Evolutionary conservation across 176 grass and related monocot genomes (phyloP).

Genomic region (Microstegium vimineum): DNA sequence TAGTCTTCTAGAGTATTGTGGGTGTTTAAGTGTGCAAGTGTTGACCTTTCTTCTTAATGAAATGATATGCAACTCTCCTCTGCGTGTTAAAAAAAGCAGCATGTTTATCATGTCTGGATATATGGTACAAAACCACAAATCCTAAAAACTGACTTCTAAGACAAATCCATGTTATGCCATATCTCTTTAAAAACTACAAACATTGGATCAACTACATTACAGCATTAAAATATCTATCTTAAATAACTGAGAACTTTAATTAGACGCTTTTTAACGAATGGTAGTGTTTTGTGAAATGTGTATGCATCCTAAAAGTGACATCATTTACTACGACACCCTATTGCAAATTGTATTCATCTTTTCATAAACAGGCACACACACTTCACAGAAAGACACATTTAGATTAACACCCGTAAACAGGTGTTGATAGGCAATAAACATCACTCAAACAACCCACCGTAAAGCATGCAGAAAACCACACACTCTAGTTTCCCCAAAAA

Average conservation of each 20-base stretch:
- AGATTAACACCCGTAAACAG: neutral
- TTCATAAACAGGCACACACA: neutral
- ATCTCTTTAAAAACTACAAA: neutral
- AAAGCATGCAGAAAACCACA: neutral
- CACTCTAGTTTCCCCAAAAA: neutral
- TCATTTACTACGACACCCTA: neutral
- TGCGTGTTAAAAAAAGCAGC: neutral
- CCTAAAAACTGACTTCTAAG: neutral
- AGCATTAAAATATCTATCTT: neutral
- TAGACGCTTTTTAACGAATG: neutral
- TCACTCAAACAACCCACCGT: neutral
- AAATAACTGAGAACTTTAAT: neutral
- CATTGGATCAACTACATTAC: neutral
- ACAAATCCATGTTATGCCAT: neutral
- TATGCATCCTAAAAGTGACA: neutral
- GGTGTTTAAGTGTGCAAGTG: neutral
- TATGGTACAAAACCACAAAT: neutral
- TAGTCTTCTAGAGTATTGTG: neutral
- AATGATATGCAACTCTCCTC: neutral
- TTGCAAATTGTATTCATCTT: neutral
- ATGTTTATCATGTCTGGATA: constrained; percentile 16
- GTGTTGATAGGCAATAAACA: neutral
- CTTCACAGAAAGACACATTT: neutral
- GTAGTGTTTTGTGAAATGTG: neutral
- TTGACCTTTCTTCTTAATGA: neutral